A percentile compares a stretch with the other conserved stretches of the same genome.
phyloP scores from a whole-genome alignment of 2,329 filamentous ascomycete species.

The Fusarium graminum region DNA sequence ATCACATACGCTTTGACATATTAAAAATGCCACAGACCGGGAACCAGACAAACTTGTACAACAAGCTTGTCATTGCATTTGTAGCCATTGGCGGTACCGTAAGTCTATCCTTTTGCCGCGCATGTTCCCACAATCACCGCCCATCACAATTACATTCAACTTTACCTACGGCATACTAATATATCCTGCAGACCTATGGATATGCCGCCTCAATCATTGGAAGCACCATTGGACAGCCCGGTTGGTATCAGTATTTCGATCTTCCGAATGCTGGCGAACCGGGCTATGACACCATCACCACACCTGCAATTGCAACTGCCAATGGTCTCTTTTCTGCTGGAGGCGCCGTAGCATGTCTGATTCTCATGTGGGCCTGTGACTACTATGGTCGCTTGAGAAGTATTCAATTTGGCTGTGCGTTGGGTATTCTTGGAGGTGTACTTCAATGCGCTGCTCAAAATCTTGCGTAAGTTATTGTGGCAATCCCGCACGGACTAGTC shows the following conservation, averaged over 20 bases:
- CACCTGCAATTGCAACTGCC: conserved; percentile 61
- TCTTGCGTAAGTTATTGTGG: conserved; percentile 51
- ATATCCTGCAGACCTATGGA: conserved; percentile 59
- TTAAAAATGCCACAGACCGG: conserved; percentile 25
- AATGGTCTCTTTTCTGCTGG: conserved; percentile 64
- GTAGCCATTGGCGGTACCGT: conserved; percentile 54
- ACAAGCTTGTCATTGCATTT: conserved; percentile 54
- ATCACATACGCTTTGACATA: neutral
- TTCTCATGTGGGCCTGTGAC: conserved; percentile 64
- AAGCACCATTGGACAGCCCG: conserved; percentile 65
- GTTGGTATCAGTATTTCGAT: conserved; percentile 64
- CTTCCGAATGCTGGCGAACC: conserved; percentile 58
- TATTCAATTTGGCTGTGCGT: conserved; percentile 61
- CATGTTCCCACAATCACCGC: neutral
- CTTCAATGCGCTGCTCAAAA: conserved; percentile 61
- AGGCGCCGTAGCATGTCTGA: conserved; percentile 60
- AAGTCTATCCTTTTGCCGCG: conserved; percentile 13
- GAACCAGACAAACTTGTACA: conserved; percentile 50
- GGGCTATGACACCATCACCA: conserved; percentile 61
- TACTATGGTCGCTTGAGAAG: conserved; percentile 58
- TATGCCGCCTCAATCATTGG: conserved; percentile 64
- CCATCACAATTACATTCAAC: neutral
- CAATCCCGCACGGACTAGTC: neutral
- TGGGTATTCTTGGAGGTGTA: conserved; percentile 61
- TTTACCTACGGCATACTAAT: neutral